A percentile compares a stretch with the other conserved stretches of the same genome.
phyloP scores from a whole-genome alignment of 2,329 filamentous ascomycete species.

The Trichoderma hamatum region DNA sequence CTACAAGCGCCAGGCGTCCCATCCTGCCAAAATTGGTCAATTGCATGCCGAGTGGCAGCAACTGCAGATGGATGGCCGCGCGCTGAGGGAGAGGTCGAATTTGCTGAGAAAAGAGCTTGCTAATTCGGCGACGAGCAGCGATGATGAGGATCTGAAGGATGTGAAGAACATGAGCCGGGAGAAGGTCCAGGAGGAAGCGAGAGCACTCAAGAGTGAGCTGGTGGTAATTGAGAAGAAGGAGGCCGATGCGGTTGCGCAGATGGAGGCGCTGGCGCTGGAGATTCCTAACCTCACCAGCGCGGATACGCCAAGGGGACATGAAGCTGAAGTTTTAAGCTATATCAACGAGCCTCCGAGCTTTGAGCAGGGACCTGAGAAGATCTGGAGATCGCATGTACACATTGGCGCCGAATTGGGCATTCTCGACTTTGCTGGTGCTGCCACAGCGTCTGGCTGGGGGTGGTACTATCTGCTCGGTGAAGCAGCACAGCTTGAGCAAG shows the following conservation, averaged over 20 bases:
- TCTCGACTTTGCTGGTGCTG: constrained; percentile 84
- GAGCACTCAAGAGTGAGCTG: constrained; percentile 65
- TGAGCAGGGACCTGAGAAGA: constrained; percentile 37
- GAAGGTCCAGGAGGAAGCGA: constrained; percentile 64
- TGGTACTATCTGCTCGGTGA: constrained; percentile 98
- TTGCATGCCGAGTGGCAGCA: constrained; percentile 61
- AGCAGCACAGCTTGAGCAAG: constrained; percentile 91
- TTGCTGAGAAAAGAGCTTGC: constrained; percentile 58
- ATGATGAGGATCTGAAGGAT: constrained; percentile 46
- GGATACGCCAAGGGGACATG: constrained; percentile 71
- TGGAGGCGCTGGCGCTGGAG: constrained; percentile 72
- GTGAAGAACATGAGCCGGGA: constrained; percentile 48
- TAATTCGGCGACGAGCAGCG: constrained; percentile 52
- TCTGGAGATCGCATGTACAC: constrained; percentile 77
- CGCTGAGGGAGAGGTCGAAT: constrained; percentile 68
- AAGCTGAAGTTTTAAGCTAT: constrained; percentile 69
- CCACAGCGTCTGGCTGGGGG: constrained; percentile 87
- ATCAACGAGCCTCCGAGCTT: constrained; percentile 71
- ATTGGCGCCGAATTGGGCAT: constrained; percentile 85
- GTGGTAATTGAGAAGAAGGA: constrained; percentile 64
- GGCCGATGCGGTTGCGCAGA: constrained; percentile 62
- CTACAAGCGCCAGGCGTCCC: constrained; percentile 62
- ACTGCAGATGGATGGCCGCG: constrained; percentile 63
- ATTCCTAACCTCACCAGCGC: constrained; percentile 85
- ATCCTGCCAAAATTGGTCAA: constrained; percentile 59